Base-by-base conservation (phyloP, 2,329 filamentous ascomycete genomes). In the Diplodia scrobiculata region DNA sequence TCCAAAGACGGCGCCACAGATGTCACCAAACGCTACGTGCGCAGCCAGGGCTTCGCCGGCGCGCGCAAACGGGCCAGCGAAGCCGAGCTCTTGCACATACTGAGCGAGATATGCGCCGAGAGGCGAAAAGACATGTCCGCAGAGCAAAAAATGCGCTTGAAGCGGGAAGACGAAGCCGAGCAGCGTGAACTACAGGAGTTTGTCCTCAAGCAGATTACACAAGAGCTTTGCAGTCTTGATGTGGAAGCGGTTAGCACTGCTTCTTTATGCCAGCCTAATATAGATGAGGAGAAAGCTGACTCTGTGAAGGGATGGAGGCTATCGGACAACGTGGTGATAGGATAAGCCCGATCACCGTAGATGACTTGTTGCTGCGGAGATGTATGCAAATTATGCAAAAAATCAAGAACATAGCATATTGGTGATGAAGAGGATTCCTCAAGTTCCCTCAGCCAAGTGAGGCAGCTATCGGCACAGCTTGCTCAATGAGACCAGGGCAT, bases 81-180 rank as follows among this genome's bases (percentile, higher is more conserved):
- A 77, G 91, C 95, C 69, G 94, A 97, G 5, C 84, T 98, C 67
- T 84, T 96, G 14, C 93, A 93, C 81, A 91, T 97, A 69, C 89
- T 95, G 79, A 88, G 92, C 71, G 94, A 98, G 80, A 96, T 99
- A 73, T 91, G 91, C 73, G 87, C 87, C 68, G 86, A 93, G 72
- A 90, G 94, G 72, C 88, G 95, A 58, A 85, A 87, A 72, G 92
- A 95, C 79, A 86, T 96, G 84, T 83, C 85, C 76, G 96, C 97
- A 80, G 88, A 94, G 19, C 89, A 95, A 72, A 88, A 90, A 67
- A 92, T 92, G 78, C 84, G 87, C 47, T 82, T 95, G 14, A 88
- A 93, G 76, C 91, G 91, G 75, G 91, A 94, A 75, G 91, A 95
- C 75, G 84, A 86, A 70, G 83, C 83, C 52, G 91, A 95, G 75